A percentile compares a stretch with the other conserved stretches of the same genome.
These are phyloP conservation scores for Trebouxiophyceae sp. DNA, from an alignment of 163 green algal genomes.

Conservation along the genomic window DNA sequence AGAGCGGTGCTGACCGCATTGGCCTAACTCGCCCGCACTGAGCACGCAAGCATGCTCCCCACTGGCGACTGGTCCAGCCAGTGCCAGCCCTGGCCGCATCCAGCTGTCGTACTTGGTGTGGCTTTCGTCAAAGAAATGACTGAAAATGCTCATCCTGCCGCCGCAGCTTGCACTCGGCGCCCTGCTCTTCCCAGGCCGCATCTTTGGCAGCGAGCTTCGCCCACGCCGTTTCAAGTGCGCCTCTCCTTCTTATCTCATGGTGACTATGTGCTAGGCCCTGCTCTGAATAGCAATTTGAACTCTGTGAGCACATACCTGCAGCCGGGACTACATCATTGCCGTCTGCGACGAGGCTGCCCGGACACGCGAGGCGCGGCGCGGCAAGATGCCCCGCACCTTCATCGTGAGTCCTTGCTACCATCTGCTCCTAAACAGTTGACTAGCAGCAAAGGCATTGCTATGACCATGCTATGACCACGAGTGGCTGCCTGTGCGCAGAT, in stretches of 20 bases:
- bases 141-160: too few relatives aligned
- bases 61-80: too few relatives aligned
- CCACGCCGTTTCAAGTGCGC: slow-evolving; percentile 34
- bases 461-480: background rate
- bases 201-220: slow-evolving; percentile 31
- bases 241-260: background rate
- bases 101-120: too few relatives aligned
- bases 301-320: slow-evolving; percentile 9
- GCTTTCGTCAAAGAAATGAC: too few relatives aligned
- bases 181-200: slow-evolving; percentile 19
- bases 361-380: slow-evolving; percentile 21
- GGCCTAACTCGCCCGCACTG: too few relatives aligned
- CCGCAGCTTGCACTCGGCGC: slow-evolving; percentile 33
- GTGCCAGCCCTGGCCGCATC: too few relatives aligned
- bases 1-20: too few relatives aligned
- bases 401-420: slow-evolving; percentile 18
- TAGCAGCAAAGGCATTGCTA: background rate
- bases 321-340: slow-evolving; percentile 33
- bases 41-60: too few relatives aligned
- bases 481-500: background rate
- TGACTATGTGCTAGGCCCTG: too few relatives aligned
- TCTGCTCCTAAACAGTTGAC: background rate
- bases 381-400: slow-evolving; percentile 20
- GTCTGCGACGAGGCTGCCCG: slow-evolving; percentile 28
- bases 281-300: background rate